Evolutionary conservation across 2,329 filamentous ascomycete species (phyloP), one percentile per base, ranked within the genome.

Genomic region (Colletotrichum tamarilloi): DNA sequence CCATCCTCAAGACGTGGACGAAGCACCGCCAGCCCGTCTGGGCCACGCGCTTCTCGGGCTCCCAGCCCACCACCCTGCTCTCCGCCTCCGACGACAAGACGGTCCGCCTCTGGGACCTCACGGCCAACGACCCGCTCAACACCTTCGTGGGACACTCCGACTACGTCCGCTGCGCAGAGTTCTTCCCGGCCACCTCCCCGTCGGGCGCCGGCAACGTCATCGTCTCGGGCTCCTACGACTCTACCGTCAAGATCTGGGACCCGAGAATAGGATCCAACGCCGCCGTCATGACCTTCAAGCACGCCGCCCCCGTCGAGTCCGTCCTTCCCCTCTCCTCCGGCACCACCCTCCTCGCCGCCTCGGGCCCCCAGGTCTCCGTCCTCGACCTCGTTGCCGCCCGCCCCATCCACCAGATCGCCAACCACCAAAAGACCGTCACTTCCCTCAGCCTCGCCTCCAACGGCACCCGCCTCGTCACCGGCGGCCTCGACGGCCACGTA

Each of bases 381-480:
- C 88, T 99, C 74, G 97, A 99, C 81, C 89, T 99, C 57, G 93
- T 98, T 19, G 96, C 95, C 62, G 97, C 94, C 30, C 95, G 94
- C 79, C 95, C 96, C 5, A 86, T 98, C 71, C 93, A 95, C 77
- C 87, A 97, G 80, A 92, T 99, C 75, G 92, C 92, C 77, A 98
- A 97, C 81, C 97, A 99, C 83, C 97, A 99, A 81, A 99, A 98
- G 90, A 98, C 97, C 0, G 95, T 99, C 73, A 98, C 97, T 0
- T 92, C 93, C 8, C 88, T 99, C 67, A 92, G 93, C 64, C 86
- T 97, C 42, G 95, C 95, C 8, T 95, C 94, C 57, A 91, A 93
- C 77, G 94, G 94, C 59, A 91, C 91, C 63, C 91, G 97, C 63
- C 88, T 99, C 69, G 90, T 99, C 67, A 95, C 93, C 76, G 97